Evolutionary conservation across 2,329 filamentous ascomycete species (phyloP).

Genomic region (Nannizzia gypsea): DNA sequence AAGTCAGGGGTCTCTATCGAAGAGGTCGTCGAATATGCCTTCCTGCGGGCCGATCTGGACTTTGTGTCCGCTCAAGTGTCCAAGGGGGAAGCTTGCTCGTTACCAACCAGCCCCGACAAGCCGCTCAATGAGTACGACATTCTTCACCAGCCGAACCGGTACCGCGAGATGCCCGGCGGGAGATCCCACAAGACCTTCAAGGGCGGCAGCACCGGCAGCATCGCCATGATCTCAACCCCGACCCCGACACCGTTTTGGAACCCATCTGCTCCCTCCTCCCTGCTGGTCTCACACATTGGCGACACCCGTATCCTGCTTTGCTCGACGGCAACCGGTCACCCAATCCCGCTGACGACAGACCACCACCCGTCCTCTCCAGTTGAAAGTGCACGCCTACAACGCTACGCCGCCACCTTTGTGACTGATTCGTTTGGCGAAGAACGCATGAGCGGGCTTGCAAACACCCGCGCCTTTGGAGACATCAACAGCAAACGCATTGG

Average conservation of each 20-base stretch:
- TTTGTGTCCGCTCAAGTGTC: slow-evolving; percentile 82
- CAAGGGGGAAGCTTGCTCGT: slow-evolving; percentile 62
- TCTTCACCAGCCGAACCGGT: slow-evolving; percentile 50
- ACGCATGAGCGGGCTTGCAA: slow-evolving; percentile 83
- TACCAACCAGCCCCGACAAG: slow-evolving; percentile 53
- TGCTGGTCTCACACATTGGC: slow-evolving; percentile 82
- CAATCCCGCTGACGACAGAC: slow-evolving; percentile 73
- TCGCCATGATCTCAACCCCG: slow-evolving; percentile 83
- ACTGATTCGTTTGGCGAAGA: slow-evolving; percentile 97
- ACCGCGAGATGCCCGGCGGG: slow-evolving; percentile 47
- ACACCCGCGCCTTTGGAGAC: slow-evolving; percentile 89
- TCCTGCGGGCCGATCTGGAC: slow-evolving; percentile 85
- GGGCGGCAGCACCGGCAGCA: slow-evolving; percentile 82
- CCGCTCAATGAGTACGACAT: slow-evolving; percentile 80
- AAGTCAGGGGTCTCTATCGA: slow-evolving; percentile 33
- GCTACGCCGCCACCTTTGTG: slow-evolving; percentile 76
- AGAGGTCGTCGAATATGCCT: slow-evolving; percentile 71
- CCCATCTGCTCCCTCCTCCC: slow-evolving; percentile 67
- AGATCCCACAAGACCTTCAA: slow-evolving; percentile 63
- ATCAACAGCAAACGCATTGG: slow-evolving; percentile 84
- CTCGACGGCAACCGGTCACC: slow-evolving; percentile 67
- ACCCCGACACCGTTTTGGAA: slow-evolving; percentile 93
- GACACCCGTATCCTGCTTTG: slow-evolving; percentile 87
- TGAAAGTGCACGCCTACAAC: slow-evolving; percentile 70
- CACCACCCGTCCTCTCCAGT: slow-evolving; percentile 83